Percentiles rank a stretch among this genome's conserved stretches.
phyloP scores from a whole-genome alignment of 2,329 filamentous ascomycete species.

The Penicillium sp. region DNA sequence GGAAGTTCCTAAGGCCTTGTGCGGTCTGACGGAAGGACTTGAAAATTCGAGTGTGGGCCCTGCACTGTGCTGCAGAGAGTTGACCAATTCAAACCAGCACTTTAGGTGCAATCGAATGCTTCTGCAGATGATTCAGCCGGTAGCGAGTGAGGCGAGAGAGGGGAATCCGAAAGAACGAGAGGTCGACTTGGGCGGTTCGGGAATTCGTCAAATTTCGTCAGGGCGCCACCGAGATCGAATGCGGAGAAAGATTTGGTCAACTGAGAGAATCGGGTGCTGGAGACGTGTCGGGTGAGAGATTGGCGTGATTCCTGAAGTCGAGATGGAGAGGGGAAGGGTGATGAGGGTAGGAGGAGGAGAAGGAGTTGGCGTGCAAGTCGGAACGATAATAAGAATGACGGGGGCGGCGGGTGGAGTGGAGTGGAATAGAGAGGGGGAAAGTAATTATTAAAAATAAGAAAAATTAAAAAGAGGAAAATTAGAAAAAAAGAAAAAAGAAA shows the following conservation, averaged over 20 bases:
- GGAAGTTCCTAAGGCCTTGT: slow-evolving; percentile 18
- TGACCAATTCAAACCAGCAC: slow-evolving; percentile 18
- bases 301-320: slow-evolving; percentile 10
- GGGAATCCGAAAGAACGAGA: background rate
- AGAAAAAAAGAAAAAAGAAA: slow-evolving; percentile 18
- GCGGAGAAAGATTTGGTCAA: slow-evolving; percentile 11
- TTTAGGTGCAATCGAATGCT: slow-evolving; percentile 17
- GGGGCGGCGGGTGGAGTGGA: slow-evolving; percentile 24
- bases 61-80: slow-evolving; percentile 18
- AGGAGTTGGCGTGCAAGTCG: slow-evolving; percentile 10
- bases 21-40: slow-evolving; percentile 6
- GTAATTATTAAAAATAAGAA: slow-evolving; percentile 20
- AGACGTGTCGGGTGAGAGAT: slow-evolving; percentile 21
- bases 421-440: slow-evolving; percentile 24
- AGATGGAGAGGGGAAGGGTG: background rate
- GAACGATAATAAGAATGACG: slow-evolving; percentile 28
- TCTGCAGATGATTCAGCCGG: slow-evolving; percentile 6
- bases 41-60: slow-evolving; percentile 13
- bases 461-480: slow-evolving; percentile 12
- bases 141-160: slow-evolving; percentile 1
- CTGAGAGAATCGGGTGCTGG: slow-evolving; percentile 5
- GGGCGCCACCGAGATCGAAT: slow-evolving; percentile 16
- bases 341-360: slow-evolving; percentile 9
- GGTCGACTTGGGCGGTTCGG: slow-evolving; percentile 3
- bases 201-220: slow-evolving; percentile 13